Evolutionary conservation across 1,284 basidiomycete species (phyloP).

Genomic region (Wolfiporia cocos): DNA sequence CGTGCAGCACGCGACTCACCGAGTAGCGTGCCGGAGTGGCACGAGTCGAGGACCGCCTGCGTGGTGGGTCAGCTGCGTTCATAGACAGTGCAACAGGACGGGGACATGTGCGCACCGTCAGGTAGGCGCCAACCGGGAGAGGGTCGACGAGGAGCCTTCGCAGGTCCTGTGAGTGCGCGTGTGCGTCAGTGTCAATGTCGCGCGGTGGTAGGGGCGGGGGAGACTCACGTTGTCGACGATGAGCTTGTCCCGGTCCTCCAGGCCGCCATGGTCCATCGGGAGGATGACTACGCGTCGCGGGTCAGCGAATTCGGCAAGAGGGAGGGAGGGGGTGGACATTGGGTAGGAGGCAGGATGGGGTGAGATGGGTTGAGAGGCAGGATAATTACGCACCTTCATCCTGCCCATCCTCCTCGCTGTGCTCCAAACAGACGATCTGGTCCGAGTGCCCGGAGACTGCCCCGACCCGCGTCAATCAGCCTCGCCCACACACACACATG

Average conservation of each 20-base stretch:
- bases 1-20: too few relatives aligned
- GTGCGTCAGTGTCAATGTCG: too few relatives aligned
- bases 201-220: neutral
- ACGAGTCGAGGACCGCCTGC: conserved; percentile 40
- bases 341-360: too few relatives aligned
- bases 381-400: conserved; percentile 28
- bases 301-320: too few relatives aligned
- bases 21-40: conserved; percentile 40
- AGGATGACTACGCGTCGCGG: conserved; percentile 7
- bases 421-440: conserved; percentile 10
- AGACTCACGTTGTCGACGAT: conserved; percentile 32
- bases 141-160: conserved; percentile 32
- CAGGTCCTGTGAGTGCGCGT: conserved; percentile 27
- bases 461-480: too few relatives aligned
- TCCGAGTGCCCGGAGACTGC: conserved; percentile 15
- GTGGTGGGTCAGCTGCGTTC: neutral
- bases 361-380: too few relatives aligned
- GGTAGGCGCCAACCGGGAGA: conserved; percentile 33
- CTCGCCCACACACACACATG: too few relatives aligned
- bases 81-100: too few relatives aligned
- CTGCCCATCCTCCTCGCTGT: conserved; percentile 14
- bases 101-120: conserved; percentile 22
- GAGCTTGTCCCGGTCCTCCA: conserved; percentile 12
- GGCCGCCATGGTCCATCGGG: conserved; percentile 19
- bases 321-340: too few relatives aligned